Base-by-base conservation (phyloP, 306 rosid genomes). In the Ziziphus jujuba region DNA sequence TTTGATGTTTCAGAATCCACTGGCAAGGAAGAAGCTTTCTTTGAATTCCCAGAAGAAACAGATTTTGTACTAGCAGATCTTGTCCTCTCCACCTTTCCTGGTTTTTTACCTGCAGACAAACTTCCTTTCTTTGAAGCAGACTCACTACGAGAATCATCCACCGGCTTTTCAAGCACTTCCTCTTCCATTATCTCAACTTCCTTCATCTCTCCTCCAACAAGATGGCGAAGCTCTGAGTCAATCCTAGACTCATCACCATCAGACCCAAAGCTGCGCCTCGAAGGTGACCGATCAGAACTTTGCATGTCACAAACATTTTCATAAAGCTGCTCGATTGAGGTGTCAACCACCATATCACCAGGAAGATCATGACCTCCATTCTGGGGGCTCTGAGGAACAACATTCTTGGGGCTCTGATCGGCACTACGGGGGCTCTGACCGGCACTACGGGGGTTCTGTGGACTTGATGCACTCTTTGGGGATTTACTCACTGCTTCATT, bases 251-350 rank as follows among this genome's bases (percentile, higher is more conserved):
- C 99, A 40, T 85, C 99, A n/a, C 91, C 97, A 67, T 90, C 87
- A 2, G 91, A 87, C 67, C 84, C 87, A 74, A 85, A 76, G 72
- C 96, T 86, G 67, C 19, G 87, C 77, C 96, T 79, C 7, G 97
- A 88, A 31, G 95, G 87, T 3, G 99, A 95, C 69, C 72, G 95
- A 79, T 95, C 97, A 56, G 97, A 95, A 81, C 96, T 95, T 81
- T 90, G 97, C 96, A 95, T 90, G 67, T 95, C 99, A 73, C 92
- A 95, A 8, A 95, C 97, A 78, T 95, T 90, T 50, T 95, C 97
- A 84, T 95, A 95, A 44, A 95, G 92, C 85, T 88, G 82, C 84
- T 95, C 96, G 25, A 95, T 88, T 2, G 99, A 87, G 55, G 96
- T 86, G 63, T 88, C 97, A 34, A 76, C 79, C 57, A 71, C 80